Evolutionary conservation across 192 early-diverging fungal genomes (phyloP).

Genomic region (Endogone sp.): DNA sequence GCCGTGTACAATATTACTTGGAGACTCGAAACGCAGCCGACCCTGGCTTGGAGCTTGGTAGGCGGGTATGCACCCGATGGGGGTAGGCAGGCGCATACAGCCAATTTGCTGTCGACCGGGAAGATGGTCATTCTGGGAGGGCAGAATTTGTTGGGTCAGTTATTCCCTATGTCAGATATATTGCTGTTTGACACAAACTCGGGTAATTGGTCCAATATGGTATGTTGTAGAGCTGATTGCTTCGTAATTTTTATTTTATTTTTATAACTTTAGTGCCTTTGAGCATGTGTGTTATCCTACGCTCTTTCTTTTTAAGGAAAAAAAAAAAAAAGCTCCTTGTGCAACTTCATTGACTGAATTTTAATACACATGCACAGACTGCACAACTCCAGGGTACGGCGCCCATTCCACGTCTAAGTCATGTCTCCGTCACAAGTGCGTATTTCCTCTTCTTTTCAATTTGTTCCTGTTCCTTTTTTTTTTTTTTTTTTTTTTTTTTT

Average conservation of each 20-base stretch:
- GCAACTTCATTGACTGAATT: no score
- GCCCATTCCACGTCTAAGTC: constrained; percentile 4
- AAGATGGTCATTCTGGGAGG: constrained; percentile 17
- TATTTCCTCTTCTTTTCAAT: not conserved
- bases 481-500: not conserved
- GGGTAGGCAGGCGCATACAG: constrained; percentile 10
- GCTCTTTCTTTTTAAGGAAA: not conserved
- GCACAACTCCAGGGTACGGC: not conserved
- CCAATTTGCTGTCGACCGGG: constrained; percentile 1
- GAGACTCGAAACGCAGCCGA: not conserved
- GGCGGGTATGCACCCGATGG: constrained; percentile 5
- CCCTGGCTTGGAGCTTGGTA: constrained; percentile 2
- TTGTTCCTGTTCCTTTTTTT: not conserved
- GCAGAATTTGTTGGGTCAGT: not conserved
- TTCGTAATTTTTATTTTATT: not conserved
- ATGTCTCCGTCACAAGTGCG: constrained; percentile 6
- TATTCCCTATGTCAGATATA: not conserved
- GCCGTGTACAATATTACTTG: constrained; percentile 6
- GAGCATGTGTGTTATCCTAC: not conserved
- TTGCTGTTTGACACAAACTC: constrained; percentile 7
- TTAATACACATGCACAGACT: no score
- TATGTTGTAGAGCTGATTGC: not conserved
- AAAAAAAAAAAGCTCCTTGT: no score
- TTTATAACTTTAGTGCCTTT: not conserved
- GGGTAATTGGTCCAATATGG: not conserved